A percentile compares a stretch with the other conserved stretches of the same genome.
phyloP scores from a whole-genome alignment of 83 land plant genomes.

The Diphasiastrum complanatum region DNA sequence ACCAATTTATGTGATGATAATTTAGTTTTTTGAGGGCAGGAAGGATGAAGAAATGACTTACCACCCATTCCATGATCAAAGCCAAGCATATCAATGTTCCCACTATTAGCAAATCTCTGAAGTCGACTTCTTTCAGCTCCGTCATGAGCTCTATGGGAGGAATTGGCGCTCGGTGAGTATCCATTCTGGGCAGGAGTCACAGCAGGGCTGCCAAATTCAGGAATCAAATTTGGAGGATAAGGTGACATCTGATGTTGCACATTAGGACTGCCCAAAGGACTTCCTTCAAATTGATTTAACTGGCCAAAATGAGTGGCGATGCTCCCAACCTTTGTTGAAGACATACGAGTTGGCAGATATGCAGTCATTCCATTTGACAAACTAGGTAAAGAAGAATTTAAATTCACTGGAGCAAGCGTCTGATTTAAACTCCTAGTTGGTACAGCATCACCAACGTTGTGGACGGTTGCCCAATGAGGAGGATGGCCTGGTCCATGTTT shows the following conservation, averaged over 20 bases:
- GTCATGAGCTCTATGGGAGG: slow-evolving; percentile 33
- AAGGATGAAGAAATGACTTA: slow-evolving; percentile 11
- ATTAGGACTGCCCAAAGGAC: slow-evolving; percentile 38
- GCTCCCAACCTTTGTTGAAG: slow-evolving; percentile 62
- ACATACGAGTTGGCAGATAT: slow-evolving; percentile 41
- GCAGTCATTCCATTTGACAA: slow-evolving; percentile 58
- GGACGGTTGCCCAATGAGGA: slow-evolving; percentile 46
- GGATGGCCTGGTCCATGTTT: slow-evolving; percentile 35
- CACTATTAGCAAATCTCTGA: slow-evolving; percentile 27
- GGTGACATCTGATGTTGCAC: too few species aligned
- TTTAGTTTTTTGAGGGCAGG: too few species aligned
- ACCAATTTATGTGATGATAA: too few species aligned
- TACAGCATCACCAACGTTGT: slow-evolving; percentile 55
- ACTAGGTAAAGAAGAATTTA: slow-evolving; percentile 41
- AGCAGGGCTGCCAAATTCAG: slow-evolving; percentile 27
- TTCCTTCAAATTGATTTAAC: slow-evolving; percentile 38
- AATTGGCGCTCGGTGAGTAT: slow-evolving; percentile 25
- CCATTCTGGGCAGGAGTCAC: slow-evolving; percentile 24
- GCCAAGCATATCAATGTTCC: slow-evolving; percentile 21
- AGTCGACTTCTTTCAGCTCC: slow-evolving; percentile 31
- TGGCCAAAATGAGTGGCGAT: slow-evolving; percentile 64
- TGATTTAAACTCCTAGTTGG: slow-evolving; percentile 36
- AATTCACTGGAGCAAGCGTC: slow-evolving; percentile 41
- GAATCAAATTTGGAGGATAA: too few species aligned
- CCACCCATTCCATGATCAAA: slow-evolving; percentile 38